Percentiles rank a stretch among this genome's conserved stretches.
Conservation (phyloP, 257 asterid species). For the Forsythia suspensa region DNA sequence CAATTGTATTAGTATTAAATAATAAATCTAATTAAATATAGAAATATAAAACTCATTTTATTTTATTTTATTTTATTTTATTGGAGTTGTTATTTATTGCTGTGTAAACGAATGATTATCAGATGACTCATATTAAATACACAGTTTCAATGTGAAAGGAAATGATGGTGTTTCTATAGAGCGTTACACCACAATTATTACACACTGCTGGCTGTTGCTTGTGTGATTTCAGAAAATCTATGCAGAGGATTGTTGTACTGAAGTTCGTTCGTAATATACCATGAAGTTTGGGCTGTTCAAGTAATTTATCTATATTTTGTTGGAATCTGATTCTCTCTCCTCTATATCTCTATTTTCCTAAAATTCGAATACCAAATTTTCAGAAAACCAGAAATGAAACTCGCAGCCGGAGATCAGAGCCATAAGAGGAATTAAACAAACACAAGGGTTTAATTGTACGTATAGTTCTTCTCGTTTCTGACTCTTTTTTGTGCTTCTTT, state of each 20-base stretch:
- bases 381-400: slow-evolving; percentile 15
- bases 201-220: slow-evolving; percentile 21
- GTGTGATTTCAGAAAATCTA: slow-evolving; percentile 17
- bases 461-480: slow-evolving; percentile 11
- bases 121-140: no score
- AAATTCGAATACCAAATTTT: slow-evolving; percentile 11
- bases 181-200: slow-evolving; percentile 20
- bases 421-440: not conserved
- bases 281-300: slow-evolving; percentile 17
- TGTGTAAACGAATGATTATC: no score
- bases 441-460: slow-evolving; percentile 15
- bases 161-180: slow-evolving; percentile 20
- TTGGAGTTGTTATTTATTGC: no score
- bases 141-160: not conserved
- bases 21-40: no score
- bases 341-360: slow-evolving; percentile 14
- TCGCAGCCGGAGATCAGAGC: slow-evolving; percentile 21
- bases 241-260: not conserved
- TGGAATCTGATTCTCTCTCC: slow-evolving; percentile 43
- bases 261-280: slow-evolving; percentile 7
- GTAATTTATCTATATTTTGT: slow-evolving; percentile 19
- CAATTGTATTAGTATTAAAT: no score
- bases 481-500: not conserved
- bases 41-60: no score
- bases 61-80: no score